These are phyloP conservation scores for Lepraria neglecta DNA, from an alignment of 495 filamentous ascomycete genomes.

Conservation along the genomic window DNA sequence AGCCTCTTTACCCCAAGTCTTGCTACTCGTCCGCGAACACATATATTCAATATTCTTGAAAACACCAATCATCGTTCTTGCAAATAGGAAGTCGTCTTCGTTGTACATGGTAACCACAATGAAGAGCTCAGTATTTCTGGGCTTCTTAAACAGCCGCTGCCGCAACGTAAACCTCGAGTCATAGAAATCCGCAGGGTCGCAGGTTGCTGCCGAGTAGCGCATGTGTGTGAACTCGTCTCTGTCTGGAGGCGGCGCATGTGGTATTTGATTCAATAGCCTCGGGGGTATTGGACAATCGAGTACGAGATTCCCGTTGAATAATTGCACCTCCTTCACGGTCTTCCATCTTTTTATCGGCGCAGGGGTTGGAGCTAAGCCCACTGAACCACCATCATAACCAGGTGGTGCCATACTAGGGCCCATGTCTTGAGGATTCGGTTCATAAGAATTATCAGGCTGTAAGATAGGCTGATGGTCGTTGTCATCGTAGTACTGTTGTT, in stretches of 20 bases:
- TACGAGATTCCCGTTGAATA: constrained; percentile 95
- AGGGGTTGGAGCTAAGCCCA: constrained; percentile 51
- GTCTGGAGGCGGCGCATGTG: constrained; percentile 70
- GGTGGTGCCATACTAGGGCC: constrained; percentile 38
- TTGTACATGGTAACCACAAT: constrained; percentile 99
- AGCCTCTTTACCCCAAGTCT: constrained; percentile 96
- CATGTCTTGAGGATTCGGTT: constrained; percentile 46
- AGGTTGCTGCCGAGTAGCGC: constrained; percentile 95
- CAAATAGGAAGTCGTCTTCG: constrained; percentile 94
- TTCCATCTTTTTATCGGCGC: constrained; percentile 86
- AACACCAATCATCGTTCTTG: constrained; percentile 93
- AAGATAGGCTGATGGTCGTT: constrained; percentile 58
- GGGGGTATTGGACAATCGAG: constrained; percentile 95
- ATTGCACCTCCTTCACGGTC: constrained; percentile 94
- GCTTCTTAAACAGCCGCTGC: constrained; percentile 89
- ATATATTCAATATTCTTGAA: constrained; percentile 98
- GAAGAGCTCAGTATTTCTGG: constrained; percentile 90
- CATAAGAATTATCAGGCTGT: constrained; percentile 49
- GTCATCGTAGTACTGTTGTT: constrained; percentile 48
- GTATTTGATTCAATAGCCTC: constrained; percentile 74
- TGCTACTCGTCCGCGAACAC: constrained; percentile 82
- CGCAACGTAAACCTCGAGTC: constrained; percentile 85
- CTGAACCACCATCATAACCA: constrained; percentile 31
- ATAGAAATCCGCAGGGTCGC: constrained; percentile 85
- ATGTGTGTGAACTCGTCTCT: constrained; percentile 99